Evolutionary conservation across 2,329 filamentous ascomycete species (phyloP), one percentile per base, ranked within the genome.

Genomic region (Emmonsiellopsis sp.): DNA sequence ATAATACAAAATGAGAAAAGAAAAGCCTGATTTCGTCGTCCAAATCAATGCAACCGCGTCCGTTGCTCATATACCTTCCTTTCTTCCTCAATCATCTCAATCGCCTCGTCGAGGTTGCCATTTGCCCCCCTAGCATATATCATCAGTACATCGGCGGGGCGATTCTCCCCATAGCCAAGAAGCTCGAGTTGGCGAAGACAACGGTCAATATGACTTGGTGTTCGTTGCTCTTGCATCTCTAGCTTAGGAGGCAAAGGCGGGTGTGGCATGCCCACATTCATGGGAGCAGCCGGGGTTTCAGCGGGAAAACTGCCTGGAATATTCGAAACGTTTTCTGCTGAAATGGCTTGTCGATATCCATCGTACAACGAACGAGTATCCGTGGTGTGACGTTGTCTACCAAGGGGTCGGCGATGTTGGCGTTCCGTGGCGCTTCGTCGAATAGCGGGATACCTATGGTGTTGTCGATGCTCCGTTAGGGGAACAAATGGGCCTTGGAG

Each of bases 21-120:
- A 41, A 31, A 43, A 42, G 15, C 15, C 7, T n/a, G 15, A 50
- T 41, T n/a, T 31, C 11, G 26, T 13, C 42, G 35, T 50, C 30
- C 10, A 13, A 45, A 51, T 57, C 50, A 57, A 7, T 35, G 16
- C 13, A 30, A 16, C 10, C 35, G 30, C 7, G 9, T 32, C 52
- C 61, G 63, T 45, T 67, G 61, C 35, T 66, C 65, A 60, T 73
- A 75, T 3, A 63, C 71, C 53, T 68, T 70, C 43, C 71, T 67
- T 55, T 77, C 74, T 55, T 77, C 74, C 55, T 76, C 74, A 57
- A 77, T 76, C 69, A 76, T 74, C 46, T 76, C 74, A 58, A 77
- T 75, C 2, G 75, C 75, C 51, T 74, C 71, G 30, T 62, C 61
- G 20, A 77, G 60, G 50, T 66, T 67, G 13, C 73, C 72, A 20